Base-by-base conservation (phyloP, 495 filamentous ascomycete species). In the Saxophila tyrrhenica region DNA sequence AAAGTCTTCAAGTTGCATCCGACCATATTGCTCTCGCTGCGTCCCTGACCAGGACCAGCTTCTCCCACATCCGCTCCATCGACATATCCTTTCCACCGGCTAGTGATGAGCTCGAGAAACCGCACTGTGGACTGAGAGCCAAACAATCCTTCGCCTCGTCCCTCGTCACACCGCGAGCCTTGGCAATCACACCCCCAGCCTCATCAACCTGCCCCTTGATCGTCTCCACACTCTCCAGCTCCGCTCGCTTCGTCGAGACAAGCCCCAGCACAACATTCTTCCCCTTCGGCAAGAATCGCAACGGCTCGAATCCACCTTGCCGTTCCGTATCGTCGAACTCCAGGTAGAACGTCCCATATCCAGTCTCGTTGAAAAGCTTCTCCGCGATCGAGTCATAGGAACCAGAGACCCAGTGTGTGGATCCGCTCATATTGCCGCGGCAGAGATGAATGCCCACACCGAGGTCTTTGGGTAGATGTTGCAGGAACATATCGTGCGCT, bases 371-470 rank as follows among this genome's bases (percentile, higher is more conserved):
- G 51, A 68, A 68, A 1, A 68, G 58, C 29, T 65, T 65, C 45
- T 68, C 59, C 1, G 66, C 66, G 20, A 69, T 63, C 5, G 55
- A 63, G 54, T 69, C 66, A 45, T 69, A 69, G 35, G 64, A 61
- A 1, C 66, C 66, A 1, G 51, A 60, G 3, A 63, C 63, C 48
- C 67, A 67, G 22, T 56, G 48, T 23, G n/a, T 35, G 1, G 46
- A 49, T 10, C 48, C 29, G 15, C 39, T 48, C 22, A 42, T 50
- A 39, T 56, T 56, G 1, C 54, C 54, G 19, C 66, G 49, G 51
- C 66, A 69, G 10, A 69, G 63, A 48, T 69, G 66, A 25, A 69
- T 64, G 9, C 66, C 66, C 25, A 69, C 59, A 24, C 59, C 59
- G 60, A 69, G 52, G 44, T 67, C 64, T 1, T 15, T 25, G 0